Conservation (phyloP, 2,329 filamentous ascomycete species). For the Hypomyces perniciosus region DNA sequence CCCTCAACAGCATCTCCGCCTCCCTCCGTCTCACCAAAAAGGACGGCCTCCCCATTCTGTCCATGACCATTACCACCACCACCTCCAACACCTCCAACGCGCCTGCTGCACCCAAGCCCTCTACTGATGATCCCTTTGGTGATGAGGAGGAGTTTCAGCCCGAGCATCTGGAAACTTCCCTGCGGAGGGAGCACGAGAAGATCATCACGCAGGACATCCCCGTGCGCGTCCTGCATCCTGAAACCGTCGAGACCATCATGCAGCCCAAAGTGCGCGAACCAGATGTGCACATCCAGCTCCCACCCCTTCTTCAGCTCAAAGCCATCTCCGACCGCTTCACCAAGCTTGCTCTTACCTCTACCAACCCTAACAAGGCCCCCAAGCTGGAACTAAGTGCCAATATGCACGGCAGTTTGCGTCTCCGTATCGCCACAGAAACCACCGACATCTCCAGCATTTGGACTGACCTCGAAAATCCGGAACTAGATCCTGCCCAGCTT, state of each 20-base stretch:
- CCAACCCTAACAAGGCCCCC: constrained; percentile 40
- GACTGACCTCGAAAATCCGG: constrained; percentile 79
- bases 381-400: constrained; percentile 86
- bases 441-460: constrained; percentile 82
- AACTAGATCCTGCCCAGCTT: constrained; percentile 73
- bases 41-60: constrained; percentile 77
- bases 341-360: constrained; percentile 61
- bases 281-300: constrained; percentile 89
- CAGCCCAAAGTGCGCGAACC: constrained; percentile 87
- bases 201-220: constrained; percentile 93
- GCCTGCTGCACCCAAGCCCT: constrained; percentile 25
- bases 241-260: constrained; percentile 84
- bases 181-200: constrained; percentile 72
- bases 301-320: constrained; percentile 81
- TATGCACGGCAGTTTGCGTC: constrained; percentile 80
- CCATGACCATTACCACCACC: constrained; percentile 80
- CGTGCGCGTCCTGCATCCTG: constrained; percentile 79
- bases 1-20: constrained; percentile 72
- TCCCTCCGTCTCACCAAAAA: constrained; percentile 90
- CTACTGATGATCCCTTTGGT: constrained; percentile 34
- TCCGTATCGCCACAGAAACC: constrained; percentile 76
- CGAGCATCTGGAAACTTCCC: constrained; percentile 50
- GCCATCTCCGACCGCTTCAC: constrained; percentile 94
- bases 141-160: constrained; percentile 40
- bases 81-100: constrained; percentile 42